Conservation (phyloP, 345 rosid genomes). For the Erucastrum elatum region DNA sequence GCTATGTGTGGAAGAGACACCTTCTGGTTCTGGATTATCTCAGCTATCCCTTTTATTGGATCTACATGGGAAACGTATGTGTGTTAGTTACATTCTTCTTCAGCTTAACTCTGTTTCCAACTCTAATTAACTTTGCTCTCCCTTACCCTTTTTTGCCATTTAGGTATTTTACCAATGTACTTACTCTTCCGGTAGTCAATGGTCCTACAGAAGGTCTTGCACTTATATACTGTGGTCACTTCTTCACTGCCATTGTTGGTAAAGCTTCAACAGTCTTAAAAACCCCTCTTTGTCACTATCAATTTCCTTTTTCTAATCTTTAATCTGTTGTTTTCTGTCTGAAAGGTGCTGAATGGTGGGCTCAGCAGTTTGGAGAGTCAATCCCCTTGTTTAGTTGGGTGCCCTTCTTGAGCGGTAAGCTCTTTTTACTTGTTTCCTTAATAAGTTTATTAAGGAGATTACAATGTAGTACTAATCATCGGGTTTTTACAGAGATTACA, state of each 20-base stretch:
- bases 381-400: conserved; percentile 80
- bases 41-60: conserved; percentile 89
- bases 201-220: conserved; percentile 99
- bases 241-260: conserved; percentile 90
- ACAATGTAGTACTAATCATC: not conserved
- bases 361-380: conserved; percentile 62
- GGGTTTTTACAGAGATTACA: conserved; percentile 50
- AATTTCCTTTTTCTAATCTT: not conserved
- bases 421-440: not conserved
- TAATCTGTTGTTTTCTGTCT: not conserved
- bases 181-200: conserved; percentile 86
- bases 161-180: conserved; percentile 93
- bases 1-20: conserved; percentile 89
- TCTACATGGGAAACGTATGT: conserved; percentile 98
- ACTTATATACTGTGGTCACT: conserved; percentile 71
- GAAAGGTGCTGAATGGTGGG: conserved; percentile 99
- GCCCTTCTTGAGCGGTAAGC: conserved; percentile 68
- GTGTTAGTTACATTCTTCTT: not conserved
- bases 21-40: conserved; percentile 95
- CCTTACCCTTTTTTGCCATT: conserved; percentile 3
- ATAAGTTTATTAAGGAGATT: not conserved
- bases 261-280: conserved; percentile 41
- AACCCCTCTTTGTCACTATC: not conserved
- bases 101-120: not conserved
- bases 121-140: conserved; percentile 12